Evolutionary conservation across 805 yeast species (phyloP).

Genomic region (Myxozyma monticola): DNA sequence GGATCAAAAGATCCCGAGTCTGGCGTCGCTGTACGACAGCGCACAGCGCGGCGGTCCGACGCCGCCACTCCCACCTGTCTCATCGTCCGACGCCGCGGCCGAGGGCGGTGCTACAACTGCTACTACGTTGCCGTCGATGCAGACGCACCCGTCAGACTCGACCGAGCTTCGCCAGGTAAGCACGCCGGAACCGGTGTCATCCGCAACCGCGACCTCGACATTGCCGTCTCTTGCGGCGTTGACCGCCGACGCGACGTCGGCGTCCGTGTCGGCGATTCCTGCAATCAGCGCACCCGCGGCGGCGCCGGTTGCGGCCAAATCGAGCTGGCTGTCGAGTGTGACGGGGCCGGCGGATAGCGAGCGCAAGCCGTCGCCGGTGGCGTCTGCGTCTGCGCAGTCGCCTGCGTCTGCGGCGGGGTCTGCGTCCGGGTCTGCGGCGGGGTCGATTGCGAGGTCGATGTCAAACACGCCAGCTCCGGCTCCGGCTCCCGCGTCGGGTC

Average conservation of each 20-base stretch:
- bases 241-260: slow-evolving; percentile 1
- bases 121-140: slow-evolving; percentile 7
- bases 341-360: slow-evolving; percentile 16
- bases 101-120: not conserved
- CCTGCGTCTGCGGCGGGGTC: slow-evolving; percentile 8
- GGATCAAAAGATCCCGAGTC: slow-evolving; percentile 23
- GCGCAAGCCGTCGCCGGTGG: slow-evolving; percentile 1
- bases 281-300: not conserved
- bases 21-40: slow-evolving; percentile 20
- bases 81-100: slow-evolving; percentile 1
- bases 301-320: slow-evolving; percentile 8
- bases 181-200: not conserved
- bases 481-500: not conserved
- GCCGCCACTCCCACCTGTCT: slow-evolving; percentile 5
- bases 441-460: slow-evolving; percentile 2
- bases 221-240: slow-evolving; percentile 7
- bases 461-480: slow-evolving; percentile 9
- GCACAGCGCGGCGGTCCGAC: slow-evolving; percentile 1
- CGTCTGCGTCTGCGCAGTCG: slow-evolving; percentile 6
- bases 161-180: slow-evolving; percentile 6
- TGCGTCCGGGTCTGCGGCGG: slow-evolving; percentile 1
- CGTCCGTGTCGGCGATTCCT: slow-evolving; percentile 1
- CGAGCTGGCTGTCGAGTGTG: slow-evolving; percentile 23
- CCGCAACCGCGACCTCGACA: not conserved
- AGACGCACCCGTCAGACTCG: slow-evolving; percentile 1